Evolutionary conservation across 345 rosid genomes (phyloP), one percentile per base, ranked within the genome.

Genomic region (Sonneratia caseolaris): DNA sequence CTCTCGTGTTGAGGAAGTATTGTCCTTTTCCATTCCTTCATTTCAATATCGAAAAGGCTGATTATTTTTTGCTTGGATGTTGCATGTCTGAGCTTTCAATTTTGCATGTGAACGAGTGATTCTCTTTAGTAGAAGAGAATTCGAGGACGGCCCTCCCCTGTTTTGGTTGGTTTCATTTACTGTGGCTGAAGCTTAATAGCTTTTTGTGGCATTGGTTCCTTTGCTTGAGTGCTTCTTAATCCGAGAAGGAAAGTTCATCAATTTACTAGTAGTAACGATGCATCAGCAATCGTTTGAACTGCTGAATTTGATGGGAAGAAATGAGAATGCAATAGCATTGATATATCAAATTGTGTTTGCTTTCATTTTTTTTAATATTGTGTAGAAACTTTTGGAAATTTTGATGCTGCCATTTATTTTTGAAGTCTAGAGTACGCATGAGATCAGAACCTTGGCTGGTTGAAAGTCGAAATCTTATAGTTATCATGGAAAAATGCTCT

Each of bases 1-100:
- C 77, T 77, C 97, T 71, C 92, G 97, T 48, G 77, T 94, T 78
- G 99, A 94, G 86, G 97, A 94, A 92, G 97, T 86, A 71, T 59
- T 2, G 13, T 7, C 68, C 24, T 22, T 51, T 10, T n/a, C 36
- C 9, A 12, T 3, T 61, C 1, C 35, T 19, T 13, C 51, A 47
- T 47, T 13, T 36, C 24, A 15, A 4, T 72, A 10, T 7, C 7
- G 32, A 40, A 57, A 66, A 32, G 45, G 40, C 21, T 45, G 59
- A 37, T 72, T 47, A 18, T 22, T 4, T 62, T 47, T 12, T 47
- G 51, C 51, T 47, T 47, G 51, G 51, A 9, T 47, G 51, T 10
- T 49, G 42, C 36, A 8, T 8, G 32, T 62, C 10, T 62, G 38
- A 12, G 9, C 66, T 27, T 62, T 27, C 2, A 47, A 13, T 47